These are phyloP conservation scores for Ustilago xerochloae DNA, from an alignment of 1,284 basidiomycete genomes.

Conservation along the genomic window DNA sequence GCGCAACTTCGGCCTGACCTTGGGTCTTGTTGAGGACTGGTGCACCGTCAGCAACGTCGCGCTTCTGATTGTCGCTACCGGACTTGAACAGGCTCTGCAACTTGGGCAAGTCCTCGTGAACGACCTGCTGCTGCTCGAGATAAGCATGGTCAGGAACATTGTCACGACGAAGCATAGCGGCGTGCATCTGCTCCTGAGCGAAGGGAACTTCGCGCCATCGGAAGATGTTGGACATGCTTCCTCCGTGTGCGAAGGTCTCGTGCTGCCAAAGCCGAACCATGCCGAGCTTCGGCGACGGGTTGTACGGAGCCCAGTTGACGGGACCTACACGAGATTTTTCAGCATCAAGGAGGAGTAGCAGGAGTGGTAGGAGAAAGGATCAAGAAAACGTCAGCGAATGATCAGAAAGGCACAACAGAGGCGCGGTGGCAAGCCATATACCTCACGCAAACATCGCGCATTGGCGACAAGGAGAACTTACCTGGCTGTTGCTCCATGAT, in stretches of 20 bases:
- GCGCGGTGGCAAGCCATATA: no score
- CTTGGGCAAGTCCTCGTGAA: conserved; percentile 40
- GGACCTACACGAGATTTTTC: no score
- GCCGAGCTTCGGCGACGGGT: conserved; percentile 40
- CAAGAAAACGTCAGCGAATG: no score
- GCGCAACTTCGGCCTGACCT: conserved; percentile 39
- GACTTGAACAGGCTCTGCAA: conserved; percentile 19
- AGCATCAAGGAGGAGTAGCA: no score
- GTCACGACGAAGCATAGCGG: conserved; percentile 51
- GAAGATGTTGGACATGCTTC: conserved; percentile 50
- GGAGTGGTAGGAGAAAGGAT: no score
- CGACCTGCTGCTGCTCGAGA: conserved; percentile 47
- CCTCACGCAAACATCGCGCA: no score
- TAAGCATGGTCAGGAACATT: conserved; percentile 44
- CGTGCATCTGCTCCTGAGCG: conserved; percentile 57
- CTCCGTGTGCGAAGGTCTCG: conserved; percentile 50
- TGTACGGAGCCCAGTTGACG: conserved; percentile 43
- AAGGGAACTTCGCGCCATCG: conserved; percentile 52
- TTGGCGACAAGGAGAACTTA: no score
- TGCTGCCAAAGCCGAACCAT: conserved; percentile 52
- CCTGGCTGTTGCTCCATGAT: conserved; percentile 55
- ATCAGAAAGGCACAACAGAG: no score
- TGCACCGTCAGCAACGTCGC: conserved; percentile 17
- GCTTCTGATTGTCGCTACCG: conserved; percentile 3
- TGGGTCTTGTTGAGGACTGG: conserved; percentile 20